Percentiles rank a stretch among this genome's conserved stretches.
phyloP scores from a whole-genome alignment of 257 asterid genomes.

The Solanum appendiculatum region DNA sequence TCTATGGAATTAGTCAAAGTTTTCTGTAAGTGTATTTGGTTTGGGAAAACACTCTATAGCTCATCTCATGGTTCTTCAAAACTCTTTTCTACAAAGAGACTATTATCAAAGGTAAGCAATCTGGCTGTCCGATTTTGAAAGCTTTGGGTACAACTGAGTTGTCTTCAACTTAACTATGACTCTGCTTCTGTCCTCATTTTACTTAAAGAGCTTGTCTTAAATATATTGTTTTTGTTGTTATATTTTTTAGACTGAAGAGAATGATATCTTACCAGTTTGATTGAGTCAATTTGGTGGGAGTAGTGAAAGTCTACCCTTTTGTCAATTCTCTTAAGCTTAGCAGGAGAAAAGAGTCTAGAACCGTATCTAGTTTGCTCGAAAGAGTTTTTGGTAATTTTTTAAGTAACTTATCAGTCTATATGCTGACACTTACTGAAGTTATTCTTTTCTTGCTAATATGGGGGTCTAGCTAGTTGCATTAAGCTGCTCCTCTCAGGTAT shows the following conservation, averaged over 20 bases:
- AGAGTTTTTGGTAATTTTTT: neutral
- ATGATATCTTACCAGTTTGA: neutral
- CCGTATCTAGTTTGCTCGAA: neutral
- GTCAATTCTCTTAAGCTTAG: neutral
- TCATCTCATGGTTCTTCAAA: neutral
- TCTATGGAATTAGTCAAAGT: neutral
- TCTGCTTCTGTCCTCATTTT: neutral
- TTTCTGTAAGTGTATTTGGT: neutral
- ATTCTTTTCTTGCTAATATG: neutral
- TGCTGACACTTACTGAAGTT: neutral
- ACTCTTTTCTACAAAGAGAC: neutral
- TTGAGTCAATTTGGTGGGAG: neutral
- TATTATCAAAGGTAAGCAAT: neutral
- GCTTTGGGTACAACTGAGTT: neutral
- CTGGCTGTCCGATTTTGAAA: neutral
- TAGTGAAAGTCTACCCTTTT: neutral
- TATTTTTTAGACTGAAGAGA: neutral
- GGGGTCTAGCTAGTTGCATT: neutral
- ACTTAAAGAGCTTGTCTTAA: neutral
- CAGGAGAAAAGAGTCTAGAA: neutral
- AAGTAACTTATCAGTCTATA: neutral
- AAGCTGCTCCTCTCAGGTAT: neutral
- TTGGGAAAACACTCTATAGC: neutral
- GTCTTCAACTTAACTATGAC: neutral
- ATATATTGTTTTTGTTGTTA: neutral